Percentiles rank a stretch among this genome's conserved stretches.
Evolutionary conservation across 2,329 filamentous ascomycete genomes (phyloP).

Genomic region (Monosporascus ibericus): DNA sequence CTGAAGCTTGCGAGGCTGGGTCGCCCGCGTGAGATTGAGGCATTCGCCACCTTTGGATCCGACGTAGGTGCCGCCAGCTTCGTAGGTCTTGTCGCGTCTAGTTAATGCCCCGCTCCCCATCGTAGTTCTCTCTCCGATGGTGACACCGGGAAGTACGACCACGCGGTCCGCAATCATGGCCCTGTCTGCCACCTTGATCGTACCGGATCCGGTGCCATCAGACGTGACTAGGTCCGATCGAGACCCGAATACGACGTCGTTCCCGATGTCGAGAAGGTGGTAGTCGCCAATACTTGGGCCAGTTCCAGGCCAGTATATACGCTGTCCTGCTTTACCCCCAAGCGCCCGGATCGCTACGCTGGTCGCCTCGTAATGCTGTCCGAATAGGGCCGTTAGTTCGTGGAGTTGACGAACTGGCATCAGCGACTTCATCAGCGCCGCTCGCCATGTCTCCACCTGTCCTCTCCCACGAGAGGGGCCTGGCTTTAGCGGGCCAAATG

Average conservation of each 20-base stretch:
- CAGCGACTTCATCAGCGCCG: constrained; percentile 36
- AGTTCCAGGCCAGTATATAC: constrained; percentile 53
- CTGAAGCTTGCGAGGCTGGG: not conserved
- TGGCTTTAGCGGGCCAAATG: constrained; percentile 32
- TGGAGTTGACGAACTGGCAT: constrained; percentile 38
- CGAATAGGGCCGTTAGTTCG: constrained; percentile 44
- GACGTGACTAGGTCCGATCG: constrained; percentile 47
- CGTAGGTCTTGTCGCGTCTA: constrained; percentile 37
- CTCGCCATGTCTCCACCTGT: constrained; percentile 37
- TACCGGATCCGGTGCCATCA: constrained; percentile 42
- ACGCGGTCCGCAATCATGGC: constrained; percentile 54
- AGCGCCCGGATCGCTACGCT: constrained; percentile 43
- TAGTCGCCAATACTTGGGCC: constrained; percentile 49
- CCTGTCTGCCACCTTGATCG: constrained; percentile 38
- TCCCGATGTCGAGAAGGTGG: constrained; percentile 47
- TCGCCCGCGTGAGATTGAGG: constrained; percentile 29
- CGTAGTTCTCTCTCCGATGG: constrained; percentile 40
- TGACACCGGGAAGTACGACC: constrained; percentile 43
- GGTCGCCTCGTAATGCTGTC: constrained; percentile 49
- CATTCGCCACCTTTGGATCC: constrained; percentile 47
- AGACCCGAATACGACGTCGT: constrained; percentile 55
- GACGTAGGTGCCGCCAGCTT: constrained; percentile 41
- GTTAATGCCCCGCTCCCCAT: constrained; percentile 50
- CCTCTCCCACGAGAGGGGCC: constrained; percentile 25
- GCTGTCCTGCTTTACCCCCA: constrained; percentile 45